Evolutionary conservation across 2,329 filamentous ascomycete species (phyloP), one percentile per base, ranked within the genome.

Genomic region (Periconia macrospinosa): DNA sequence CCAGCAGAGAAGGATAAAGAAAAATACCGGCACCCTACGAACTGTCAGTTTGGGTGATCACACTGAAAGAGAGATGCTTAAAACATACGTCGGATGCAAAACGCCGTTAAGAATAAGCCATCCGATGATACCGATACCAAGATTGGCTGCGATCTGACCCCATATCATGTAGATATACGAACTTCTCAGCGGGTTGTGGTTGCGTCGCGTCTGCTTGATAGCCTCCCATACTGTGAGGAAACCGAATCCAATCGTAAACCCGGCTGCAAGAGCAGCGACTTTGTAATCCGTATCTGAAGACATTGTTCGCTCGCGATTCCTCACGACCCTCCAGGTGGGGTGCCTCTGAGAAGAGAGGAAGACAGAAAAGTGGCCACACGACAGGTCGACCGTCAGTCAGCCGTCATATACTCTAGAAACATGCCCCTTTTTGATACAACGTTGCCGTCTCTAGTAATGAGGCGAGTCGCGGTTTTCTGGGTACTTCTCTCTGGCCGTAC

Each of bases 151-250:
- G 15, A 70, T 63, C 40, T 71, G 67, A 30, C 69, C 69, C 69
- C 69, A 71, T 53, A 71, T n/a, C 69, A 71, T 71, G 53, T 70
- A 71, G 37, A 71, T 70, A 48, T 71, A 71, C 18, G 50, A 52
- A 19, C 66, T 69, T 23, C 68, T 51, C 30, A 71, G 48, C 1
- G 69, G 69, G 42, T 70, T 71, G 17, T 67, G 63, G 41, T 71
- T 71, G 37, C 65, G 61, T 19, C 56, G 57, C n/a, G 69, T 71
- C 54, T 71, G 69, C 49, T 70, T 68, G 53, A 70, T 63, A 9
- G 69, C 69, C 51, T 70, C 68, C 69, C 68, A 71, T 53, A 67
- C 66, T 19, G 68, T 70, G 30, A 71, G 47, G 41, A 70, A 65
- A 0, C 69, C 69, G 43, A 70, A 71, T 2, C 69, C 69, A 14